These are phyloP conservation scores for Kregervanrija delftensis DNA, from an alignment of 805 yeast genomes.

Conservation along the genomic window DNA sequence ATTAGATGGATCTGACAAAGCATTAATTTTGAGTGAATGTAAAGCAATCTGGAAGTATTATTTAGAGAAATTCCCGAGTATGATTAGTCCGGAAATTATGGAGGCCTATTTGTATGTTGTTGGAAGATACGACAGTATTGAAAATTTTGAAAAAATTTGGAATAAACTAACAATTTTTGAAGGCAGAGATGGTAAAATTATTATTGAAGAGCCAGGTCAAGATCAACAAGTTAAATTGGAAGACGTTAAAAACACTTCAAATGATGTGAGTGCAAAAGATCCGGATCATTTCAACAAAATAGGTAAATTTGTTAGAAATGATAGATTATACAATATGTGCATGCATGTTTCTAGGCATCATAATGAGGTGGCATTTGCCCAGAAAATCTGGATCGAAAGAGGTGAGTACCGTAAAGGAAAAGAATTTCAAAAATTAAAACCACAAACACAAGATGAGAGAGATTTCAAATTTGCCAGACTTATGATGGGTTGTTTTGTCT, in stretches of 20 bases:
- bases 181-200: constrained; percentile 18
- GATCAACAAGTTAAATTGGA: constrained; percentile 1
- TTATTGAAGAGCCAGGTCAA: constrained; percentile 15
- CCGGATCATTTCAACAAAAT: background rate
- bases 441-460: constrained; percentile 32
- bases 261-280: constrained; percentile 9
- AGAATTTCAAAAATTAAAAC: constrained; percentile 37
- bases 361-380: constrained; percentile 52
- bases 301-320: constrained; percentile 32
- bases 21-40: constrained; percentile 61
- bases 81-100: constrained; percentile 36
- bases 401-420: constrained; percentile 59
- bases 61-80: constrained; percentile 34
- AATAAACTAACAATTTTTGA: constrained; percentile 30
- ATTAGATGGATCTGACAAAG: constrained; percentile 17
- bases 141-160: constrained; percentile 31
- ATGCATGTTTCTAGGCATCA: constrained; percentile 59
- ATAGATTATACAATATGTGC: constrained; percentile 51
- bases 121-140: constrained; percentile 28
- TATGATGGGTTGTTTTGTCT: constrained; percentile 56
- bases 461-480: constrained; percentile 69
- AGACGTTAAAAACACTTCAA: constrained; percentile 12
- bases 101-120: constrained; percentile 48
- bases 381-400: constrained; percentile 68
- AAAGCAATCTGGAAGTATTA: constrained; percentile 67